phyloP scores from a whole-genome alignment of 352 stramenopile species.

The Globisporangium sylvaticum region DNA sequence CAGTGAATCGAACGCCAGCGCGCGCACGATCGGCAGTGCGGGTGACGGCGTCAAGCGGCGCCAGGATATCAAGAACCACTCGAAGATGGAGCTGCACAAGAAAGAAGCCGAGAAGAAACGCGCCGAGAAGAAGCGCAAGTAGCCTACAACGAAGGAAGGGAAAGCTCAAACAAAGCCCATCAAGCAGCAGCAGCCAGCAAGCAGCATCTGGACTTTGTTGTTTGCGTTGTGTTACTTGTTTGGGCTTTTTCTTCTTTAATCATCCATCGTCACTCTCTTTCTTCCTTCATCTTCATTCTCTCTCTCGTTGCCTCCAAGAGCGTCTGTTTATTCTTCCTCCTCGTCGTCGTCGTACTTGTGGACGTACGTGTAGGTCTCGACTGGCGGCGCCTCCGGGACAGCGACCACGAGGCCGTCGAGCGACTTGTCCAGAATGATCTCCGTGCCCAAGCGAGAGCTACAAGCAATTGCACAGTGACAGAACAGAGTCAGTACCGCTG shows the following conservation, averaged over 20 bases:
- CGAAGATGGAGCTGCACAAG: constrained; percentile 59
- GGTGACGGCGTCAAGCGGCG: constrained; percentile 39
- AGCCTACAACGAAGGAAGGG: not conserved
- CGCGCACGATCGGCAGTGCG: not conserved
- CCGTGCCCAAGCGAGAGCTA: constrained; percentile 81
- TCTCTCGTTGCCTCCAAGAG: not conserved
- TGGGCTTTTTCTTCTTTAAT: constrained; percentile 1
- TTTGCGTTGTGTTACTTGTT: not conserved
- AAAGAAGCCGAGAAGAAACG: constrained; percentile 46
- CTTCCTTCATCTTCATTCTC: not conserved
- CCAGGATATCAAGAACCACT: constrained; percentile 62
- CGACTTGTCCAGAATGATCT: constrained; percentile 84
- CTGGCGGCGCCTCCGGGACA: constrained; percentile 76
- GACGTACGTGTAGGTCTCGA: constrained; percentile 82
- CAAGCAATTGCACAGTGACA: not conserved
- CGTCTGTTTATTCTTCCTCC: constrained; percentile 25
- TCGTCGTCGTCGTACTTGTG: constrained; percentile 87
- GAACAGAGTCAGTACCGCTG: not conserved
- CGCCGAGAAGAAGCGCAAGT: constrained; percentile 35
- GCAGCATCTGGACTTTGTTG: not conserved
- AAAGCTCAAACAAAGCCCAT: not conserved
- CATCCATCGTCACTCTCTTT: constrained; percentile 2
- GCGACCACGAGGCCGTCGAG: constrained; percentile 86
- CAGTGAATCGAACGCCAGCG: constrained; percentile 9
- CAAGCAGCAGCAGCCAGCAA: not conserved